A percentile compares a stretch with the other conserved stretches of the same genome.
These are phyloP conservation scores for Funneliformis geosporum DNA, from an alignment of 192 early-diverging fungal genomes.

Conservation along the genomic window DNA sequence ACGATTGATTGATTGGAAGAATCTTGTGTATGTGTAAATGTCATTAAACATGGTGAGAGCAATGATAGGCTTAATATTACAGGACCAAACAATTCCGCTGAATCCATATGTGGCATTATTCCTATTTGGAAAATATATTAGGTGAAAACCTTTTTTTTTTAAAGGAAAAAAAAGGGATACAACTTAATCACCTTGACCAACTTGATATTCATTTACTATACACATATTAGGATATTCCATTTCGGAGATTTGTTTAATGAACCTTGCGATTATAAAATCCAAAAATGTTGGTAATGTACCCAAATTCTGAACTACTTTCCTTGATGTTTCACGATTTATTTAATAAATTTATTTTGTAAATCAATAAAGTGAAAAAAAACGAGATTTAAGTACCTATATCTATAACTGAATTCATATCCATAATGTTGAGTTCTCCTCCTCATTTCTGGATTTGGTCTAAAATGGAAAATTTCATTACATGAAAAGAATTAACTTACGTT, in stretches of 20 bases:
- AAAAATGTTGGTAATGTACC: slow-evolving; percentile 55
- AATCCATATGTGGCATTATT: slow-evolving; percentile 54
- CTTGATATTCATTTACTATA: slow-evolving; percentile 67
- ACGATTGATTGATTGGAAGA: slow-evolving; percentile 34
- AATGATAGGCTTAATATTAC: slow-evolving; percentile 62
- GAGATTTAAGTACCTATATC: slow-evolving; percentile 49
- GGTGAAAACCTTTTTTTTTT: no score
- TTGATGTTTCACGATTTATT: neutral
- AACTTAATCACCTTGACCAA: slow-evolving; percentile 56
- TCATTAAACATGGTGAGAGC: slow-evolving; percentile 66
- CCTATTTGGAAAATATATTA: neutral
- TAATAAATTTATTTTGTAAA: neutral
- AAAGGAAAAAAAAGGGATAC: neutral
- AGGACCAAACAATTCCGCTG: slow-evolving; percentile 62
- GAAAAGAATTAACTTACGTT: no score
- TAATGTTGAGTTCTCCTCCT: slow-evolving; percentile 70
- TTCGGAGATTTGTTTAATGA: slow-evolving; percentile 34
- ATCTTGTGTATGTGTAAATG: slow-evolving; percentile 48
- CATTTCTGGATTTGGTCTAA: slow-evolving; percentile 66
- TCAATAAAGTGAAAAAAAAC: neutral
- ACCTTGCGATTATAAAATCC: slow-evolving; percentile 45
- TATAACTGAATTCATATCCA: slow-evolving; percentile 65
- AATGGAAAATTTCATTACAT: neutral
- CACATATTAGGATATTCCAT: slow-evolving; percentile 50
- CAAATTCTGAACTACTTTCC: slow-evolving; percentile 53